Evolutionary conservation across 2,329 filamentous ascomycete genomes (phyloP).

Genomic region (Fusarium chuoi): DNA sequence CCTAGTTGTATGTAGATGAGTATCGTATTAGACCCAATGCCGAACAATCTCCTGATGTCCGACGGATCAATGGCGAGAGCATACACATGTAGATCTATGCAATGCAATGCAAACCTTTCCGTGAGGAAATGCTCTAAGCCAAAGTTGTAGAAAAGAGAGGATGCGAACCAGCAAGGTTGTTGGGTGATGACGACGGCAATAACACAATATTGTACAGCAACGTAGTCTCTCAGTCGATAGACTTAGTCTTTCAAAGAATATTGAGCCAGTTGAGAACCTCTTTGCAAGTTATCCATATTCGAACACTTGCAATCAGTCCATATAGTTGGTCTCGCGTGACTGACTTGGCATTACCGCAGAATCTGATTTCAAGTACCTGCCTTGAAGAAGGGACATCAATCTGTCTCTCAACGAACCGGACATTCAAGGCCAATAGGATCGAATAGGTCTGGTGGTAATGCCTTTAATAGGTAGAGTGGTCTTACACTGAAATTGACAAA

Average conservation of each 20-base stretch:
- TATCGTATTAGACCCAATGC: constrained; percentile 25
- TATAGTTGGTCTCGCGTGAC: constrained; percentile 1
- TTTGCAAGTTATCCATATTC: constrained; percentile 18
- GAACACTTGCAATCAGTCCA: not conserved
- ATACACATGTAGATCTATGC: constrained; percentile 8
- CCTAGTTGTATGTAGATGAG: constrained; percentile 15
- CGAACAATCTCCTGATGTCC: constrained; percentile 36
- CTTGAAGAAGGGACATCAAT: not conserved
- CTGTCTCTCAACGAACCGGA: not conserved
- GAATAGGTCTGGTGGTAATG: constrained; percentile 6
- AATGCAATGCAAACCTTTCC: constrained; percentile 9
- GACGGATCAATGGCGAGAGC: constrained; percentile 12
- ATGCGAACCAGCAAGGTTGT: constrained; percentile 4
- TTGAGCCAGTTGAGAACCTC: not conserved
- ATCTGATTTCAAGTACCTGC: not conserved
- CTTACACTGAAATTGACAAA: constrained; percentile 15
- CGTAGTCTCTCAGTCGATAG: not conserved
- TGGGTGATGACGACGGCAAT: not conserved
- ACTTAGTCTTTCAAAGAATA: not conserved
- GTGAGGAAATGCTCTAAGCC: constrained; percentile 5
- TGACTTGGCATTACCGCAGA: not conserved
- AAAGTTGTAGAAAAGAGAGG: constrained; percentile 4
- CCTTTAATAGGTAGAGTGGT: constrained; percentile 19
- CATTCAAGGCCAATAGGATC: not conserved
- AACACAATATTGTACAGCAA: constrained; percentile 21